Percentiles rank a stretch among this genome's conserved stretches.
Conservation (phyloP, 208 protist species). For the Leptomonas seymouri region DNA sequence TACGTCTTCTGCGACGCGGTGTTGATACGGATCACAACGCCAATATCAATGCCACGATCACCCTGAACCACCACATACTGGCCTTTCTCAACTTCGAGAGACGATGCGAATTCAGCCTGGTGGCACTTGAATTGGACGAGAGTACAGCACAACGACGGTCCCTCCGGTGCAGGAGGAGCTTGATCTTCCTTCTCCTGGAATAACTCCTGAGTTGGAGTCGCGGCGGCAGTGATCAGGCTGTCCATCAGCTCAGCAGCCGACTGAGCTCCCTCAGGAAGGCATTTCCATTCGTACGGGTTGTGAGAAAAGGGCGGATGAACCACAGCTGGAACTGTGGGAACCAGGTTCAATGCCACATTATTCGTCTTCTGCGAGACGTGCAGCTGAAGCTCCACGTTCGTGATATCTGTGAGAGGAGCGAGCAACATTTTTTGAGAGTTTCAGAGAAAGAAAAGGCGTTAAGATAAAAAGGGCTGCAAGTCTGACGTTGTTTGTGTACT, state of each 20-base stretch:
- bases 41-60: conserved; percentile 90
- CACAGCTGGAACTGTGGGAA: neutral
- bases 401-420: conserved; percentile 71
- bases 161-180: conserved; percentile 29
- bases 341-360: conserved; percentile 2
- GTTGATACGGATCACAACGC: conserved; percentile 82
- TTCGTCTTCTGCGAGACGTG: conserved; percentile 25
- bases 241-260: conserved; percentile 26
- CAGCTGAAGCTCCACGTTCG: conserved; percentile 51
- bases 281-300: conserved; percentile 80
- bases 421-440: conserved; percentile 16
- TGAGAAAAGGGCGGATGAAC: conserved; percentile 28
- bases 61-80: conserved; percentile 90
- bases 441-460: conserved; percentile 19
- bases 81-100: conserved; percentile 56
- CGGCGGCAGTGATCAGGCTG: neutral
- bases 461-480: conserved; percentile 19
- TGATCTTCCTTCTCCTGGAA: conserved; percentile 49
- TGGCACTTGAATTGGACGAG: conserved; percentile 92
- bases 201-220: conserved; percentile 34
- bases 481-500: neutral
- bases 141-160: conserved; percentile 44
- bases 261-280: conserved; percentile 40
- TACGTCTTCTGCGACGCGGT: conserved; percentile 45
- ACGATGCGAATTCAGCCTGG: conserved; percentile 75